Percentiles rank a stretch among this genome's conserved stretches.
phyloP scores from a whole-genome alignment of 1,139 yeast species.

The Geotrichum fermentans region DNA sequence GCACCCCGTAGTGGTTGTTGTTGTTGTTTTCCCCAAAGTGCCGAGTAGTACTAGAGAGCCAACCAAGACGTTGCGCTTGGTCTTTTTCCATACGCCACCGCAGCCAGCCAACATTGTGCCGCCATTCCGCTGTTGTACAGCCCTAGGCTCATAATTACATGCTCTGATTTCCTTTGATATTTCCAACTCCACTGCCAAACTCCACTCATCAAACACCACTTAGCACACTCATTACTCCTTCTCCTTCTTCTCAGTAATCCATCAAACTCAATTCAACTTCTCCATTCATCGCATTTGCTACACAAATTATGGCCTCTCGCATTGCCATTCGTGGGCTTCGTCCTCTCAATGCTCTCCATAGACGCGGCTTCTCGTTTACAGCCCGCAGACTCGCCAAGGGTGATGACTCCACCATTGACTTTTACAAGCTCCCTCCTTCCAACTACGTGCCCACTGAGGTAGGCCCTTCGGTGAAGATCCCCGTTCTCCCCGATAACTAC shows the following conservation, averaged over 20 bases:
- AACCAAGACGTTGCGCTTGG: too few species aligned
- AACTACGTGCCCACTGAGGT: constrained; percentile 25
- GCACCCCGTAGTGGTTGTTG: too few species aligned
- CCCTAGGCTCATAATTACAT: too few species aligned
- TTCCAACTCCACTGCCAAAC: too few species aligned
- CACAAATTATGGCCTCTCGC: not conserved
- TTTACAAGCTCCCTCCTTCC: constrained; percentile 38
- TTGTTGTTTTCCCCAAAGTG: too few species aligned
- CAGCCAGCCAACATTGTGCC: too few species aligned
- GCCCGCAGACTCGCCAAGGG: constrained; percentile 36
- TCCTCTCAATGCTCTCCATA: not conserved
- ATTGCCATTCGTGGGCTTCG: not conserved
- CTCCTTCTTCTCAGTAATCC: not conserved
- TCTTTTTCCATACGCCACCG: too few species aligned
- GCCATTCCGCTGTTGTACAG: too few species aligned
- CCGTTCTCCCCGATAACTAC: constrained; percentile 37
- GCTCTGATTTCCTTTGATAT: too few species aligned
- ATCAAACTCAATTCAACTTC: not conserved
- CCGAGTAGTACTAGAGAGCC: too few species aligned
- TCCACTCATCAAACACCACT: too few species aligned
- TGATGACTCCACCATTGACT: constrained; percentile 42
- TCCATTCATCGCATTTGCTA: constrained; percentile 8
- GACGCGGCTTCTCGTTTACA: constrained; percentile 22
- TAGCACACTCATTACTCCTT: not conserved
- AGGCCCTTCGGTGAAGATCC: constrained; percentile 38